A percentile compares a stretch with the other conserved stretches of the same genome.
Conservation (phyloP, 192 early-diverging fungal genomes). For the Funneliformis mosseae region DNA sequence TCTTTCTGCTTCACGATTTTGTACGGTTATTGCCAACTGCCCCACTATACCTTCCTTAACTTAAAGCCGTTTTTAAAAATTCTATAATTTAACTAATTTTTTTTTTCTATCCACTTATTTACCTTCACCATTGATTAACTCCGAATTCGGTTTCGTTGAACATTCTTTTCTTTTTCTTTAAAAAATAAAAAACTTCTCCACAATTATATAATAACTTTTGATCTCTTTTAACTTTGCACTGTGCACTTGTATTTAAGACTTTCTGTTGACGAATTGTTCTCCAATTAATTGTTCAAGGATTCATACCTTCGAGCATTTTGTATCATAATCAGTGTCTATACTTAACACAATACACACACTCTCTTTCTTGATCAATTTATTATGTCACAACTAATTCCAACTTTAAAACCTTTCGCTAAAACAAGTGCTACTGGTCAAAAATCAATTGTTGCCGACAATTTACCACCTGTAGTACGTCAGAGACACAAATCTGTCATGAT, state of each 20-base stretch:
- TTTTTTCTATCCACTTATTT: neutral
- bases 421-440: slow-evolving; percentile 5
- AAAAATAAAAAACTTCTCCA: neutral
- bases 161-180: slow-evolving; percentile 7
- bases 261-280: neutral
- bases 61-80: neutral
- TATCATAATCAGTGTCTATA: neutral
- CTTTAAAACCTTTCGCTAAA: neutral
- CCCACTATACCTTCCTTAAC: neutral
- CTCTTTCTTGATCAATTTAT: neutral
- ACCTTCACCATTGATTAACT: neutral
- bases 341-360: neutral
- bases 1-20: slow-evolving; percentile 10
- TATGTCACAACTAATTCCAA: neutral
- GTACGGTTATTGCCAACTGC: neutral
- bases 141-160: neutral
- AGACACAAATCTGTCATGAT: slow-evolving; percentile 10
- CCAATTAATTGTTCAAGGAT: neutral
- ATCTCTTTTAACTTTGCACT: neutral
- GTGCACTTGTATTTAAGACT: neutral
- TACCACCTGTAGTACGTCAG: neutral
- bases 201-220: neutral
- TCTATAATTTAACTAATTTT: neutral
- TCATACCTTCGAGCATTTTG: neutral
- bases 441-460: neutral